Conservation (phyloP, 768 basidiomycete species). For the Auricularia sp. region DNA sequence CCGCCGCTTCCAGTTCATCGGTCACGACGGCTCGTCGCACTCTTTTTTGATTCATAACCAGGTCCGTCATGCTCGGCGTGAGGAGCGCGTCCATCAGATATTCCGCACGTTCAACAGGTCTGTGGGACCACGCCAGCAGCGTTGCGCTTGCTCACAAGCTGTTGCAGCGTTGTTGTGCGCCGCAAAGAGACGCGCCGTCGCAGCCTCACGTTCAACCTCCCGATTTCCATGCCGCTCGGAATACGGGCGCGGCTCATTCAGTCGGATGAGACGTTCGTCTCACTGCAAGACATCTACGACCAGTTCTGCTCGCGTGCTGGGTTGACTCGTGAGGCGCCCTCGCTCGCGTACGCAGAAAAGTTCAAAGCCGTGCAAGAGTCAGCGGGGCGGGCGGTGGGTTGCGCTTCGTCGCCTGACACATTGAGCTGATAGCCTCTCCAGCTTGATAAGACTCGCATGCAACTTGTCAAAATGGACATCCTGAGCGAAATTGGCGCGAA, state of each 20-base stretch:
- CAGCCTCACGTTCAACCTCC: constrained; percentile 85
- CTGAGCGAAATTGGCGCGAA: constrained; percentile 82
- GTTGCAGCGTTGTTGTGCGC: constrained; percentile 45
- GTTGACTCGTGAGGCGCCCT: constrained; percentile 78
- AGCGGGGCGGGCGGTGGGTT: neutral
- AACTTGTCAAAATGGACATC: constrained; percentile 72
- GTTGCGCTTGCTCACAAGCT: neutral
- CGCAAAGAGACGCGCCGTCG: constrained; percentile 91
- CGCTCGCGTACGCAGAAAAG: constrained; percentile 78
- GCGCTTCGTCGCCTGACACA: neutral
- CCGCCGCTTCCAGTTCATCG: constrained; percentile 84
- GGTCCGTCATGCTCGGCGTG: constrained; percentile 74
- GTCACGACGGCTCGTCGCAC: constrained; percentile 79
- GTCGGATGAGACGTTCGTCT: constrained; percentile 83
- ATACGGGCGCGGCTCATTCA: constrained; percentile 67
- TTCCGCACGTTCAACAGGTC: constrained; percentile 93
- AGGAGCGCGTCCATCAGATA: constrained; percentile 85
- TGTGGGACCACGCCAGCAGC: constrained; percentile 12
- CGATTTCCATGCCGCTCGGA: constrained; percentile 65
- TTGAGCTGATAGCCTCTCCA: neutral
- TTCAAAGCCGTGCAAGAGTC: constrained; percentile 43
- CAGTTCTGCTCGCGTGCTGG: constrained; percentile 67
- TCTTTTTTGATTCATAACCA: constrained; percentile 86
- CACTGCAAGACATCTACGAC: constrained; percentile 90
- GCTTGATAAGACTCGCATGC: constrained; percentile 43